Evolutionary conservation across 768 basidiomycete species (phyloP).

Genomic region (Dentipellis fragilis): DNA sequence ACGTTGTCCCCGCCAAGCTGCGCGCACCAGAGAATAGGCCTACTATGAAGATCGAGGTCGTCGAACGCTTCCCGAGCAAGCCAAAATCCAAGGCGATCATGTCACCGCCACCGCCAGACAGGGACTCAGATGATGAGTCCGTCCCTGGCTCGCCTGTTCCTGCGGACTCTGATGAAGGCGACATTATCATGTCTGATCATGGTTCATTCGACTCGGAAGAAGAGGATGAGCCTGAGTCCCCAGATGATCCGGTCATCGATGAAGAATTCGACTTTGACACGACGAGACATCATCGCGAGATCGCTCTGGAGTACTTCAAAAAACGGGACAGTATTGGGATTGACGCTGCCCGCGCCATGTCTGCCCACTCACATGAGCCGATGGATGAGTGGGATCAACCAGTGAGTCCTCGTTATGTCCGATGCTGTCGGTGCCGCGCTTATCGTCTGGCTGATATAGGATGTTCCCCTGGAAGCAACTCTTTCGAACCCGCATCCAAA

Average conservation of each 20-base stretch:
- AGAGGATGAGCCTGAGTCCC: slow-evolving; percentile 11
- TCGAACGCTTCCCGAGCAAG: slow-evolving; percentile 44
- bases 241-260: slow-evolving; percentile 33
- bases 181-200: slow-evolving; percentile 16
- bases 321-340: slow-evolving; percentile 49
- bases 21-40: slow-evolving; percentile 20
- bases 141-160: slow-evolving; percentile 22
- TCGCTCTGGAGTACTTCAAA: slow-evolving; percentile 60
- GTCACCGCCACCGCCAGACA: slow-evolving; percentile 14
- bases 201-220: slow-evolving; percentile 1
- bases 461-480: slow-evolving; percentile 32
- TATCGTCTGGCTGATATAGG: slow-evolving; percentile 21
- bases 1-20: slow-evolving; percentile 35
- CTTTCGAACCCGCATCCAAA: slow-evolving; percentile 30
- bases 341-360: slow-evolving; percentile 42
- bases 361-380: slow-evolving; percentile 31
- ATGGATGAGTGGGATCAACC: slow-evolving; percentile 32
- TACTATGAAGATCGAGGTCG: slow-evolving; percentile 60
- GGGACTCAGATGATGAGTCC: slow-evolving; percentile 69
- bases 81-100: slow-evolving; percentile 13
- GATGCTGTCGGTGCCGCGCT: neutral
- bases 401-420: slow-evolving; percentile 21
- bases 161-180: slow-evolving; percentile 25
- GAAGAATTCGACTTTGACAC: slow-evolving; percentile 51
- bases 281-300: slow-evolving; percentile 63